Evolutionary conservation across 164 flowering plant species (phyloP).

Genomic region (Warburgia ugandensis): DNA sequence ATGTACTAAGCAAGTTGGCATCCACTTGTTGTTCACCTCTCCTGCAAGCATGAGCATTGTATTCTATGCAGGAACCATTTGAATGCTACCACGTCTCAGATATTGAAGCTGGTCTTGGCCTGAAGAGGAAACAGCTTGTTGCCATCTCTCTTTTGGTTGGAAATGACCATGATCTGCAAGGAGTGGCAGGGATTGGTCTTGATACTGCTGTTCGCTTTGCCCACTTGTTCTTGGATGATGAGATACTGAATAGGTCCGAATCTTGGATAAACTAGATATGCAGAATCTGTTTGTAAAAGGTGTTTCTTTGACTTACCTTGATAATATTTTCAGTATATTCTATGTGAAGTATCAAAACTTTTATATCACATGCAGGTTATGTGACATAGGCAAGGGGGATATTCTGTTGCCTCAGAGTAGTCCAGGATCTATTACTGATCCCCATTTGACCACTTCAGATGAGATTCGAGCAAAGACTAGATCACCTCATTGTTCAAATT

Average conservation of each 20-base stretch:
- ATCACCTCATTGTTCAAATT: conserved; percentile 69
- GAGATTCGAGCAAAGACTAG: conserved; percentile 29
- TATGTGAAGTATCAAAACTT: background rate
- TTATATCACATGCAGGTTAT: conserved; percentile 43
- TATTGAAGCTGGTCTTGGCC: conserved; percentile 80
- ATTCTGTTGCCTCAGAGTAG: conserved; percentile 8
- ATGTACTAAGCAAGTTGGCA: too few species aligned
- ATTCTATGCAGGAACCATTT: conserved; percentile 70
- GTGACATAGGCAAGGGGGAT: conserved; percentile 44
- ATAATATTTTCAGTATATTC: background rate
- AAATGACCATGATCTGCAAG: conserved; percentile 70
- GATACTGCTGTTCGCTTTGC: conserved; percentile 81
- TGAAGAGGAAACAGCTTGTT: conserved; percentile 74
- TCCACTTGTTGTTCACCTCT: conserved; percentile 7
- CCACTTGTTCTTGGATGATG: conserved; percentile 51
- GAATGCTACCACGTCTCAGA: conserved; percentile 84
- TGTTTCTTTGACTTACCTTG: background rate
- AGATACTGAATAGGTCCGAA: conserved; percentile 60
- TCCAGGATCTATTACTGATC: conserved; percentile 14
- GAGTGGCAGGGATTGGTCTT: conserved; percentile 80
- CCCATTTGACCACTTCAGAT: conserved; percentile 10
- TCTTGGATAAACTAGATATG: conserved; percentile 1
- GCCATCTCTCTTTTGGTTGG: conserved; percentile 91
- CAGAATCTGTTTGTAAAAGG: background rate
- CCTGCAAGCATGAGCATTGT: conserved; percentile 12